phyloP scores from a whole-genome alignment of 2,329 filamentous ascomycete species.

The Chrysosporium queenslandicum region DNA sequence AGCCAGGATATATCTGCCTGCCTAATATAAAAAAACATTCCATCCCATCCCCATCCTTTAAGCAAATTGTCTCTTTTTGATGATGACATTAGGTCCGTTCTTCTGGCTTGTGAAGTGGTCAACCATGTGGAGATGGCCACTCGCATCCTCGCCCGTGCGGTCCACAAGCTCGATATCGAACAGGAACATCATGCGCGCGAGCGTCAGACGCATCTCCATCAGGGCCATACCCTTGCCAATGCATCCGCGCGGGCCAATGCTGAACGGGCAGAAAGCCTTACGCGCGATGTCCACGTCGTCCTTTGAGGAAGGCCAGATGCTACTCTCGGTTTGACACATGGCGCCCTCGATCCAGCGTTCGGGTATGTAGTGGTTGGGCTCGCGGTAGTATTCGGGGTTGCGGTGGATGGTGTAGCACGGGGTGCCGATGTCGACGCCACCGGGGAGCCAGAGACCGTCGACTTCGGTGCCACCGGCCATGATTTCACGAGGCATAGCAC shows the following conservation, averaged over 20 bases:
- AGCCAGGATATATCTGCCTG: no score
- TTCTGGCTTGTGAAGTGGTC: slow-evolving; percentile 19
- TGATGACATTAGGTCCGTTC: slow-evolving; percentile 16
- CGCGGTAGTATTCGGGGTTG: slow-evolving; percentile 25
- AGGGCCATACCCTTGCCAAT: slow-evolving; percentile 39
- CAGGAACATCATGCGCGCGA: slow-evolving; percentile 33
- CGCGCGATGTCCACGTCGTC: slow-evolving; percentile 40
- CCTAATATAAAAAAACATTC: no score
- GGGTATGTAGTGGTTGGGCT: slow-evolving; percentile 25
- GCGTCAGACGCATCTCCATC: slow-evolving; percentile 36
- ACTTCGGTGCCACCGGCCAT: slow-evolving; percentile 24
- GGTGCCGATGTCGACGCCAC: slow-evolving; percentile 26
- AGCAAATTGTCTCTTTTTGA: slow-evolving; percentile 14
- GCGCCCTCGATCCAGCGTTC: slow-evolving; percentile 30
- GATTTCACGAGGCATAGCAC: slow-evolving; percentile 25
- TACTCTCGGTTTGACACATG: slow-evolving; percentile 14
- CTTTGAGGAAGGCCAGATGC: slow-evolving; percentile 17
- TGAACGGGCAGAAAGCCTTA: slow-evolving; percentile 25
- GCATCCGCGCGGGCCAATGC: slow-evolving; percentile 36
- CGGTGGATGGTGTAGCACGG: slow-evolving; percentile 29
- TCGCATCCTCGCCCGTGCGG: slow-evolving; percentile 12
- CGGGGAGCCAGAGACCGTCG: slow-evolving; percentile 26
- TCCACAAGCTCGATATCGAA: slow-evolving; percentile 29
- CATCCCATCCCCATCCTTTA: neutral
- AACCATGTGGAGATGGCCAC: slow-evolving; percentile 15